Conservation (phyloP, 2,329 filamentous ascomycete species). For the Aspergillus pseudonomiae region DNA sequence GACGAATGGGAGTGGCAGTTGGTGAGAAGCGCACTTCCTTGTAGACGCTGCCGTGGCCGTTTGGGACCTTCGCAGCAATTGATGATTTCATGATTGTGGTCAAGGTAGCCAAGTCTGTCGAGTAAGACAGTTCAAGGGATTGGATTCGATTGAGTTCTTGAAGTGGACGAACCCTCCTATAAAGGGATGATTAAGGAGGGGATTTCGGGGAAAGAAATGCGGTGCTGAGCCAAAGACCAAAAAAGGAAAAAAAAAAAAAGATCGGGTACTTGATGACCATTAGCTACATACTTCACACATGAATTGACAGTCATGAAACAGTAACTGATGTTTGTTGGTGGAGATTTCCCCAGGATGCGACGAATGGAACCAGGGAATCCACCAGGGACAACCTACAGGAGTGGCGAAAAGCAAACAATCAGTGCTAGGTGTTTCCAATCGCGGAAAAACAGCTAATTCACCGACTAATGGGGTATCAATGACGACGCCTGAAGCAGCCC, state of each 20-base stretch:
- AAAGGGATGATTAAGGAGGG: constrained; percentile 12
- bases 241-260: constrained; percentile 2
- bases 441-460: constrained; percentile 2
- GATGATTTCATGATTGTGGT: constrained; percentile 30
- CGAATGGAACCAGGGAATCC: constrained; percentile 14
- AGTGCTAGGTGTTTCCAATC: constrained; percentile 10
- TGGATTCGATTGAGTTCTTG: neutral
- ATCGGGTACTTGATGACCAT: constrained; percentile 10
- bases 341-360: constrained; percentile 8
- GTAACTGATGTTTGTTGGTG: constrained; percentile 7
- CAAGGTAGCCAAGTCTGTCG: constrained; percentile 3
- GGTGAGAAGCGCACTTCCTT: constrained; percentile 49
- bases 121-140: constrained; percentile 13
- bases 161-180: constrained; percentile 14
- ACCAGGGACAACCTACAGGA: constrained; percentile 13
- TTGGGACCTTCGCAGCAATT: constrained; percentile 26
- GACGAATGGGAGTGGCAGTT: constrained; percentile 38
- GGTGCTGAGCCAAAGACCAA: constrained; percentile 5
- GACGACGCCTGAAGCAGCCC: neutral
- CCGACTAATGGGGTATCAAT: constrained; percentile 6
- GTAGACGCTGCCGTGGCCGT: constrained; percentile 39
- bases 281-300: constrained; percentile 10
- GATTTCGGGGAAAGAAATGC: constrained; percentile 5
- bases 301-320: constrained; percentile 7
- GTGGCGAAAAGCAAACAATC: constrained; percentile 12